Evolutionary conservation across 2,329 filamentous ascomycete genomes (phyloP).

Genomic region (Colletotrichum higginsianum): DNA sequence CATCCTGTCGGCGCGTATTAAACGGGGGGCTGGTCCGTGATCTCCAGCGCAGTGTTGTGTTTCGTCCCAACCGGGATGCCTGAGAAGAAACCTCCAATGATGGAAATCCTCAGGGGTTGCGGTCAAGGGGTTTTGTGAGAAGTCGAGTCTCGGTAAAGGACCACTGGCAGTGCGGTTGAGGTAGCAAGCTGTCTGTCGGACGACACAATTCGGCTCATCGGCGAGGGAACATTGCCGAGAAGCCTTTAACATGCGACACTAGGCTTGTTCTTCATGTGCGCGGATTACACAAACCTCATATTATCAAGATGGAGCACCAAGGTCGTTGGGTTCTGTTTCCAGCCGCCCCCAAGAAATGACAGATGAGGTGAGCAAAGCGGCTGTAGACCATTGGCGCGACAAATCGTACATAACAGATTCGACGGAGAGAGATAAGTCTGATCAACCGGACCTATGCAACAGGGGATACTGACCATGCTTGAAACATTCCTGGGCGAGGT

Average conservation of each 20-base stretch:
- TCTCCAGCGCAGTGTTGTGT: background rate
- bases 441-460: background rate
- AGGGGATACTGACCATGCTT: background rate
- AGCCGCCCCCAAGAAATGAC: too few relatives aligned
- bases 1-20: background rate
- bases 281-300: background rate
- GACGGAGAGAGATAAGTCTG: background rate
- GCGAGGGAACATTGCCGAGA: background rate
- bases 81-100: background rate
- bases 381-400: background rate
- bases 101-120: background rate
- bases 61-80: slow-evolving; percentile 8
- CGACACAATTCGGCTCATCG: background rate
- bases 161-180: background rate
- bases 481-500: slow-evolving; percentile 6
- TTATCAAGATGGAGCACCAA: background rate
- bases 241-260: background rate
- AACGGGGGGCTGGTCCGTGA: background rate
- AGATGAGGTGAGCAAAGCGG: background rate
- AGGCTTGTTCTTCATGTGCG: background rate
- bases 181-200: background rate
- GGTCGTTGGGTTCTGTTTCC: background rate
- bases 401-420: background rate
- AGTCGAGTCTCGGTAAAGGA: slow-evolving; percentile 1
- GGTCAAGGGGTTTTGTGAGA: background rate